Percentiles rank a stretch among this genome's conserved stretches.
phyloP scores from a whole-genome alignment of 257 asterid genomes.

The Handroanthus guayacan region DNA sequence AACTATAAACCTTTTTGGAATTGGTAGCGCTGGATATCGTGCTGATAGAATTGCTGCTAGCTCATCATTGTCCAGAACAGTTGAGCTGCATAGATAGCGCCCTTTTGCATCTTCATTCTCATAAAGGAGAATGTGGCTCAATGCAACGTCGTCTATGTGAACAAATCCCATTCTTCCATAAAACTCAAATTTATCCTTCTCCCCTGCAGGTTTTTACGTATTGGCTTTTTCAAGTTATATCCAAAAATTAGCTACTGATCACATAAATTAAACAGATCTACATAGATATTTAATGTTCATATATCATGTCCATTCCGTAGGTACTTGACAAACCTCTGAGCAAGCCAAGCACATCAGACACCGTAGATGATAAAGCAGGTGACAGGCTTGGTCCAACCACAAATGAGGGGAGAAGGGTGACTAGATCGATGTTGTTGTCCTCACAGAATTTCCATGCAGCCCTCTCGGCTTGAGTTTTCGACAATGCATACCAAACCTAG shows the following conservation, averaged over 20 bases:
- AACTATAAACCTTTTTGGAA: conserved; percentile 62
- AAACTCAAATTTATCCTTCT: conserved; percentile 64
- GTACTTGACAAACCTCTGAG: conserved; percentile 55
- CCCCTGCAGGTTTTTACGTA: conserved; percentile 50
- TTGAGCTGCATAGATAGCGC: conserved; percentile 77
- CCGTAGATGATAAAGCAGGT: conserved; percentile 66
- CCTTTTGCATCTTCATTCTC: conserved; percentile 69
- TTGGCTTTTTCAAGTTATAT: background rate
- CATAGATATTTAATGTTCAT: no score
- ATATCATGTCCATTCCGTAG: background rate
- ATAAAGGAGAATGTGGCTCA: conserved; percentile 69
- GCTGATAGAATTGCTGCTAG: conserved; percentile 58
- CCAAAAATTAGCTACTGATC: background rate
- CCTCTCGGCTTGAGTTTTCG: conserved; percentile 87
- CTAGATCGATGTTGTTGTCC: conserved; percentile 66
- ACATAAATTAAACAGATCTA: no score
- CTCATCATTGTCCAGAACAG: conserved; percentile 63
- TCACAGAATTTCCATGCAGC: conserved; percentile 91
- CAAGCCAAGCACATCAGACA: conserved; percentile 83
- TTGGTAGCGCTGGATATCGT: conserved; percentile 66
- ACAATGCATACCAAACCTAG: conserved; percentile 81
- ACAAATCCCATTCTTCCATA: conserved; percentile 98
- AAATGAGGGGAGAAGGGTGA: conserved; percentile 75
- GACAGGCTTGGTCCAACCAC: conserved; percentile 85
- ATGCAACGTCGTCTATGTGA: conserved; percentile 90